Conservation (phyloP, 1,139 yeast genomes). For the Suhomyces kunorum region DNA sequence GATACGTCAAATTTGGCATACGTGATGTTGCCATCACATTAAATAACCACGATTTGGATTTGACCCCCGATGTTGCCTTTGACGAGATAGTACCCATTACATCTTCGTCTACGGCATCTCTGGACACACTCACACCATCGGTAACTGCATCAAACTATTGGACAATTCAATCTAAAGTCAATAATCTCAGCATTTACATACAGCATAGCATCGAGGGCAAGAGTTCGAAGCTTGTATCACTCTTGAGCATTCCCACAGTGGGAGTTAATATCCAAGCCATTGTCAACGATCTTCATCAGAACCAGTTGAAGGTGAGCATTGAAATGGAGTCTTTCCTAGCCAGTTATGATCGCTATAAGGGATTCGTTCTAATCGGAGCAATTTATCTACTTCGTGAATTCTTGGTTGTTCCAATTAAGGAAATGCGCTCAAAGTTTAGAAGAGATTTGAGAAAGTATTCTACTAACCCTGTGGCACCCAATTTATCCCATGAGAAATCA, state of each 20-base stretch:
- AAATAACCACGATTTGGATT: constrained; percentile 10
- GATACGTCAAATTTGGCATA: constrained; percentile 26
- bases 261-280: constrained; percentile 20
- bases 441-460: constrained; percentile 27
- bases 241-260: constrained; percentile 24
- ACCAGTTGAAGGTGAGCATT: constrained; percentile 31
- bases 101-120: constrained; percentile 22
- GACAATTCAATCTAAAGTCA: constrained; percentile 18
- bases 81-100: constrained; percentile 8
- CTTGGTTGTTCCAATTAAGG: constrained; percentile 37
- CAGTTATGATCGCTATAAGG: constrained; percentile 49
- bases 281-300: constrained; percentile 16
- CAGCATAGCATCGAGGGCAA: constrained; percentile 25
- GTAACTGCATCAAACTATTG: constrained; percentile 19
- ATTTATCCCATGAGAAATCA: constrained; percentile 1
- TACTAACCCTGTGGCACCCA: constrained; percentile 11
- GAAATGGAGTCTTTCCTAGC: constrained; percentile 33
- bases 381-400: constrained; percentile 53
- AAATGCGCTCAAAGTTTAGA: constrained; percentile 25
- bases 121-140: constrained; percentile 26
- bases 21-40: constrained; percentile 17
- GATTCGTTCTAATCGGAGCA: constrained; percentile 56
- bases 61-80: not conserved
- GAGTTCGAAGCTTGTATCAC: constrained; percentile 9
- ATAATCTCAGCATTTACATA: constrained; percentile 29